These are phyloP conservation scores for Avena sativa DNA, from an alignment of 176 grass and related monocot genomes.

Conservation along the genomic window DNA sequence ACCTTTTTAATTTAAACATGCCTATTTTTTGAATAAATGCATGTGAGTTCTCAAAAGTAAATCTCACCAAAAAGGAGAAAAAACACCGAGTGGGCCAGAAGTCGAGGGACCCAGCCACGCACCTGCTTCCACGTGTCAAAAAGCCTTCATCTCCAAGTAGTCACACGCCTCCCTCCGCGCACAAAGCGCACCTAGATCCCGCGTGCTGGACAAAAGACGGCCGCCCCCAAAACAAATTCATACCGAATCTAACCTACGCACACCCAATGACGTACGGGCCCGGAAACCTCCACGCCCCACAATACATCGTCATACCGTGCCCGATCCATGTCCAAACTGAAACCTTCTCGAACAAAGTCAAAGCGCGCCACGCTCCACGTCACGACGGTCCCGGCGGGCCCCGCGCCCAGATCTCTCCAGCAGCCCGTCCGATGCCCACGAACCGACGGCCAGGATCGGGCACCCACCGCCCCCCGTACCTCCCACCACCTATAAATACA, in stretches of 20 bases:
- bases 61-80: not conserved
- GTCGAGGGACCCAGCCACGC: not conserved
- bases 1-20: too few relatives aligned
- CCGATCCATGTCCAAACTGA: not conserved
- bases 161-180: conserved; percentile 29
- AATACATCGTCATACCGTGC: fast-evolving
- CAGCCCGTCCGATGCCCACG: conserved; percentile 46
- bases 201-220: conserved; percentile 58
- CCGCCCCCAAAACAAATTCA: not conserved
- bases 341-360: conserved; percentile 49
- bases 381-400: conserved; percentile 34
- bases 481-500: conserved; percentile 53
- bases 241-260: fast-evolving
- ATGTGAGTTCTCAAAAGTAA: not conserved
- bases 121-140: conserved; percentile 38
- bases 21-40: too few relatives aligned
- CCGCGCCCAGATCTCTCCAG: conserved; percentile 1
- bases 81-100: not conserved
- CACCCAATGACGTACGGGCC: not conserved
- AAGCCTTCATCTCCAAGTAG: conserved; percentile 43
- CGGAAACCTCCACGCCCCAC: fast-evolving
- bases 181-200: conserved; percentile 43
- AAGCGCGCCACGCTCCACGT: conserved; percentile 53
- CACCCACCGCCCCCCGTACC: not conserved
- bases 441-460: conserved; percentile 43